Percentiles rank a stretch among this genome's conserved stretches.
phyloP scores from a whole-genome alignment of 2,329 filamentous ascomycete species.

The Domatiomyces catenatus region DNA sequence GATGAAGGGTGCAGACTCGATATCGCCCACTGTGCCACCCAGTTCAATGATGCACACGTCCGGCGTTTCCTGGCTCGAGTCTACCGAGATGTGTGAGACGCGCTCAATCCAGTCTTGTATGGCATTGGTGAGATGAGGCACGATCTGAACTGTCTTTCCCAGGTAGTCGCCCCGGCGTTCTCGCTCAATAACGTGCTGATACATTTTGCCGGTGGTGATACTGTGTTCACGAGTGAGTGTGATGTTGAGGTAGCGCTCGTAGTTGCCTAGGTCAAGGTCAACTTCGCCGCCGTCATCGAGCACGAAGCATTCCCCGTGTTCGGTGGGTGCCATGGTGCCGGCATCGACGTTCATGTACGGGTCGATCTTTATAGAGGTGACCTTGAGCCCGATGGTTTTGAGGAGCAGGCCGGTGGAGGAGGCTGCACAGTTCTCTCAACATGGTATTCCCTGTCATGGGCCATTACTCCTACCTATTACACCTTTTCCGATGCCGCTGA shows the following conservation, averaged over 20 bases:
- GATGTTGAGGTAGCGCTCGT: slow-evolving; percentile 68
- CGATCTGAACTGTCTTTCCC: slow-evolving; percentile 76
- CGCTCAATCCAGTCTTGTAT: slow-evolving; percentile 88
- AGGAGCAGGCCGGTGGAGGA: slow-evolving; percentile 59
- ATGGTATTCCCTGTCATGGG: slow-evolving; percentile 18
- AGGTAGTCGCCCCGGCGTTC: slow-evolving; percentile 64
- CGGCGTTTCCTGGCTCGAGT: slow-evolving; percentile 65
- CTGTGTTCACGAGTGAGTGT: slow-evolving; percentile 77
- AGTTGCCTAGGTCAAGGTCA: slow-evolving; percentile 61
- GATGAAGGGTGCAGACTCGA: slow-evolving; percentile 76
- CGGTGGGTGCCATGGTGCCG: slow-evolving; percentile 54
- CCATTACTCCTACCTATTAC: slow-evolving; percentile 43
- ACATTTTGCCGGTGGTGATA: slow-evolving; percentile 96
- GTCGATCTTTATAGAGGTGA: slow-evolving; percentile 54
- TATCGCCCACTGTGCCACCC: slow-evolving; percentile 47
- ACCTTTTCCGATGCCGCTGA: slow-evolving; percentile 41
- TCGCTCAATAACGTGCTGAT: slow-evolving; percentile 69
- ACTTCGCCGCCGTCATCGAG: slow-evolving; percentile 68
- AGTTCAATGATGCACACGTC: slow-evolving; percentile 81
- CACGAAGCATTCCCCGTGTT: slow-evolving; percentile 82
- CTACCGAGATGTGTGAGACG: slow-evolving; percentile 71
- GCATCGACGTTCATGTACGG: slow-evolving; percentile 64
- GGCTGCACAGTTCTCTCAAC: slow-evolving; percentile 31
- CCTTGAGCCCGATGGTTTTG: slow-evolving; percentile 65
- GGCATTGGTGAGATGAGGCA: slow-evolving; percentile 80